Conservation (phyloP, 306 rosid species). For the Medicago arabica region DNA sequence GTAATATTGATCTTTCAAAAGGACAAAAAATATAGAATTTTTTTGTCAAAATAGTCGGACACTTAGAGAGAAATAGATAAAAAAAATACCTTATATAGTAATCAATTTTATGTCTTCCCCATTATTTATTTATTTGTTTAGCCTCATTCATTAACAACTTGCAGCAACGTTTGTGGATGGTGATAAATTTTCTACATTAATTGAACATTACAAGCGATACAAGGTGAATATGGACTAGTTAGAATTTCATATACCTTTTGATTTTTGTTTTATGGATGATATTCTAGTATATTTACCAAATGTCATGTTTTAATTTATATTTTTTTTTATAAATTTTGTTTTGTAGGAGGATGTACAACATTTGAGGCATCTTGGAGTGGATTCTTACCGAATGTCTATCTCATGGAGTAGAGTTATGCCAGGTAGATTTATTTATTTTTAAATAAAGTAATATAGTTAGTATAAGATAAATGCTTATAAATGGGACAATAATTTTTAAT, state of each 20-base stretch:
- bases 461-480: too few relatives aligned
- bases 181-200: neutral
- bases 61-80: too few relatives aligned
- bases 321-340: neutral
- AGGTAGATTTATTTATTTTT: conserved; percentile 2
- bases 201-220: conserved; percentile 46
- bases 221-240: conserved; percentile 43
- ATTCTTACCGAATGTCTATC: conserved; percentile 45
- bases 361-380: conserved; percentile 42
- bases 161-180: neutral
- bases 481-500: too few relatives aligned
- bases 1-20: too few relatives aligned
- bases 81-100: neutral
- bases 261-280: too few relatives aligned
- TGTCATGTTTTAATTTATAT: too few relatives aligned
- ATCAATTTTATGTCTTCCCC: neutral
- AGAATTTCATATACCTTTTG: too few relatives aligned
- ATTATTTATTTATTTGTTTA: neutral
- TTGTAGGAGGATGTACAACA: conserved; percentile 41
- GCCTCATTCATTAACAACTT: neutral
- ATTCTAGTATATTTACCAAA: too few relatives aligned
- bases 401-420: conserved; percentile 50
- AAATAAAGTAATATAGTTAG: too few relatives aligned
- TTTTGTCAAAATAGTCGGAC: too few relatives aligned
- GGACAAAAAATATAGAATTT: too few relatives aligned